Conservation (phyloP, 306 rosid genomes). For the Gleditsia sinensis region DNA sequence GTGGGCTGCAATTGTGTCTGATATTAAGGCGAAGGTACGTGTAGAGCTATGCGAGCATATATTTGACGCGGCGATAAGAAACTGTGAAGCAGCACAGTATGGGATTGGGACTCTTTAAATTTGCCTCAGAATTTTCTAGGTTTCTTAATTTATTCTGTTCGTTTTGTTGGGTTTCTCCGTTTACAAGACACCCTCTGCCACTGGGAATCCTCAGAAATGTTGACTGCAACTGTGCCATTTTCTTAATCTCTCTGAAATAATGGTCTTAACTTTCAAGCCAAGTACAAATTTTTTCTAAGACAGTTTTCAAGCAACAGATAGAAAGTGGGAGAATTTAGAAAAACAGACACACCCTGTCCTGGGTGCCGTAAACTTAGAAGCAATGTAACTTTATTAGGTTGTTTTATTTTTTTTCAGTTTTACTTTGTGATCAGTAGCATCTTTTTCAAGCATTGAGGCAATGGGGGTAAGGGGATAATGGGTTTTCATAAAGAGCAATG, state of each 20-base stretch:
- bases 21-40: constrained; percentile 32
- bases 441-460: constrained; percentile 1
- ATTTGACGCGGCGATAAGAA: constrained; percentile 59
- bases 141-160: background rate
- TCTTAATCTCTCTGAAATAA: background rate
- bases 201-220: background rate
- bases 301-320: too few species aligned
- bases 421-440: background rate
- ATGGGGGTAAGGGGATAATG: constrained; percentile 20
- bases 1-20: constrained; percentile 1
- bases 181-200: background rate
- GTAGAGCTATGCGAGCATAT: constrained; percentile 21
- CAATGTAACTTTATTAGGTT: background rate
- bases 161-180: background rate
- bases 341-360: background rate
- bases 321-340: too few species aligned
- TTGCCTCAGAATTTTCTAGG: background rate
- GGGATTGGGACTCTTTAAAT: background rate
- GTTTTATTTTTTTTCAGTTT: background rate
- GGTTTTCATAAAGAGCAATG: constrained; percentile 29
- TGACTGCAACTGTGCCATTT: background rate
- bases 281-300: too few species aligned
- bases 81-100: constrained; percentile 19
- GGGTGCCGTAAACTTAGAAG: background rate
- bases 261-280: background rate